These are phyloP conservation scores for Agrocybe chaxingu DNA, from an alignment of 768 basidiomycete genomes.

Conservation along the genomic window DNA sequence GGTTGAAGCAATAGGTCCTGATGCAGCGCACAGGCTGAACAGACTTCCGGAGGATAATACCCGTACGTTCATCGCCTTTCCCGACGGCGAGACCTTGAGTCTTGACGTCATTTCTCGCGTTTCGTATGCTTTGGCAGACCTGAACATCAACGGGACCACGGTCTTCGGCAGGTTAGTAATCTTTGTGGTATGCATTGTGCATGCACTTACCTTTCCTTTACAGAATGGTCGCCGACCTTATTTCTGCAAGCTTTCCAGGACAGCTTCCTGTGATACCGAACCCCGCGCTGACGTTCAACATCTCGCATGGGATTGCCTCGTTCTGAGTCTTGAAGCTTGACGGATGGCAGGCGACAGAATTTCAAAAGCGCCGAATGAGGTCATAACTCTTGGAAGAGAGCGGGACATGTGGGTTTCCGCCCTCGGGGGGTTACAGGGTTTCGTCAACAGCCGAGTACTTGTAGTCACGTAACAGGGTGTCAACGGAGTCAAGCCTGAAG, in stretches of 20 bases:
- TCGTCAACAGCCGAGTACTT: too few relatives aligned
- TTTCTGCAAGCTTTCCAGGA: constrained; percentile 29
- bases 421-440: too few relatives aligned
- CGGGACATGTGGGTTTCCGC: too few relatives aligned
- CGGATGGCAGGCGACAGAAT: too few relatives aligned
- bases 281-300: constrained; percentile 31
- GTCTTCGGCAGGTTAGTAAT: constrained; percentile 34
- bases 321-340: constrained; percentile 18
- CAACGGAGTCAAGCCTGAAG: too few relatives aligned
- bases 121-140: constrained; percentile 18
- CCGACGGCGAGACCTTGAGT: not conserved
- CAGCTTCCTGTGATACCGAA: constrained; percentile 35
- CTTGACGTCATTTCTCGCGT: not conserved
- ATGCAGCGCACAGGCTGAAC: constrained; percentile 35
- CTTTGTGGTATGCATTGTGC: not conserved
- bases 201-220: not conserved
- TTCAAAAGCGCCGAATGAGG: too few relatives aligned
- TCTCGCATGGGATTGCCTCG: constrained; percentile 34
- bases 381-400: too few relatives aligned
- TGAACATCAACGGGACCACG: constrained; percentile 37
- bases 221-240: constrained; percentile 38
- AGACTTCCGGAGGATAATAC: constrained; percentile 35
- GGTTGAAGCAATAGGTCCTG: constrained; percentile 37
- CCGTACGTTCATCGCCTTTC: constrained; percentile 19
- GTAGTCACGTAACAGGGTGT: too few relatives aligned